Evolutionary conservation across 768 basidiomycete genomes (phyloP).

Genomic region (Pleurotus tuoliensis): DNA sequence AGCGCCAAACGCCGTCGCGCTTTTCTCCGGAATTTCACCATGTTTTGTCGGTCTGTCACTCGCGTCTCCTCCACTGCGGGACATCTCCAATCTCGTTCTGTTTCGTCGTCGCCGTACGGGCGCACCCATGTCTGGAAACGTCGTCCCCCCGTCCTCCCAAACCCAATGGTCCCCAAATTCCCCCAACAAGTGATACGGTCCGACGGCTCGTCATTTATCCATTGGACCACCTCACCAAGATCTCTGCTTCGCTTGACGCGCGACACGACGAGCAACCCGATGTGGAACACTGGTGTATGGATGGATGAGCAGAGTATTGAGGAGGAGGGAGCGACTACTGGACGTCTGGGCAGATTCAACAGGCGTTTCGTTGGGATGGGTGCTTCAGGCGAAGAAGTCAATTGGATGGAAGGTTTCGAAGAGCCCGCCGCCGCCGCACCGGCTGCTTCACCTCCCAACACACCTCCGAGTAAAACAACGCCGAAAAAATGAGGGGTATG

Average conservation of each 20-base stretch:
- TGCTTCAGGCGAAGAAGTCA: slow-evolving; percentile 25
- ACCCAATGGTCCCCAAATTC: slow-evolving; percentile 82
- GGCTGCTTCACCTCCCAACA: too few species aligned
- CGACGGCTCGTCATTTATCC: slow-evolving; percentile 84
- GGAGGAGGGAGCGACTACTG: slow-evolving; percentile 69
- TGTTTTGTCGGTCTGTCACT: too few species aligned
- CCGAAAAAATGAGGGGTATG: too few species aligned
- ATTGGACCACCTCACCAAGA: slow-evolving; percentile 86
- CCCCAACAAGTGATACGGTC: slow-evolving; percentile 82
- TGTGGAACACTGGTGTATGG: slow-evolving; percentile 72
- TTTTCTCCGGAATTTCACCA: too few species aligned
- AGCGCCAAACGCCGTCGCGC: too few species aligned
- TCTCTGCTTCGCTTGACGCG: slow-evolving; percentile 74
- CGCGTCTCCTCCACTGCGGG: not conserved
- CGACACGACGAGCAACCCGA: slow-evolving; percentile 84
- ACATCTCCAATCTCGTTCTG: slow-evolving; percentile 28
- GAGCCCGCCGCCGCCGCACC: not conserved
- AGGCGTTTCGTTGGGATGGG: slow-evolving; percentile 59
- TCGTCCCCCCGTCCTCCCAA: slow-evolving; percentile 64
- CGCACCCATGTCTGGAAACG: slow-evolving; percentile 80
- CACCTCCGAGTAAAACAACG: too few species aligned
- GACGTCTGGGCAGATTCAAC: slow-evolving; percentile 79
- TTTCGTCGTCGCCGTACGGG: slow-evolving; percentile 79
- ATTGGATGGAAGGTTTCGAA: slow-evolving; percentile 31
- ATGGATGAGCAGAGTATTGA: slow-evolving; percentile 49